These are phyloP conservation scores for Penicillium rolfsii DNA, from an alignment of 2,329 filamentous ascomycete species.

Conservation along the genomic window DNA sequence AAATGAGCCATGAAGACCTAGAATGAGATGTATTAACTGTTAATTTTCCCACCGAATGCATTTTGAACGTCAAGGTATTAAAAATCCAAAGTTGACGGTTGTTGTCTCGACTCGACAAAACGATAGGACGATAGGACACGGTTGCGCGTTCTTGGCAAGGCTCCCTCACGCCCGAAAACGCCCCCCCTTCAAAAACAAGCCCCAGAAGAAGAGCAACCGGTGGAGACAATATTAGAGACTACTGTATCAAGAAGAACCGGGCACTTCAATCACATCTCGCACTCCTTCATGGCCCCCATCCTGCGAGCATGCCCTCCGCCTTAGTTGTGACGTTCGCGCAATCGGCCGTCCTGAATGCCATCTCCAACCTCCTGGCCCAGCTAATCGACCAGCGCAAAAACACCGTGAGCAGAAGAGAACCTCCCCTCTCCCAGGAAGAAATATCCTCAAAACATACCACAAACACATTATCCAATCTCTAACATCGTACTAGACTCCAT, in stretches of 20 bases:
- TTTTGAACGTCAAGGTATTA: not conserved
- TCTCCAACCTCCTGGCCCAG: constrained; percentile 45
- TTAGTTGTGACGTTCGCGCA: constrained; percentile 42
- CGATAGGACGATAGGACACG: constrained; percentile 25
- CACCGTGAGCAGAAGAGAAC: constrained; percentile 28
- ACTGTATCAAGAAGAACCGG: not conserved
- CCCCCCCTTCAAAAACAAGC: not conserved
- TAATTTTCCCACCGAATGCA: not conserved
- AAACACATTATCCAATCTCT: not conserved
- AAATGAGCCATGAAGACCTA: constrained; percentile 2
- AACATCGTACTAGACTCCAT: constrained; percentile 53
- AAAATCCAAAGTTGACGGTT: not conserved
- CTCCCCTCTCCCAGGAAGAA: not conserved
- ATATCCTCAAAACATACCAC: not conserved
- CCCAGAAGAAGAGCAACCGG: not conserved
- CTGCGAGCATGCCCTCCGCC: constrained; percentile 32
- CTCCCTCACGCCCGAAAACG: not conserved
- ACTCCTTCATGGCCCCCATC: constrained; percentile 17
- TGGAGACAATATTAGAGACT: not conserved
- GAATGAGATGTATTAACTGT: not conserved
- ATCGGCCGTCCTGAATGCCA: constrained; percentile 42
- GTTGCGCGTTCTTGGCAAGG: constrained; percentile 26
- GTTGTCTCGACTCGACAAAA: not conserved
- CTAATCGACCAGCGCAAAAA: constrained; percentile 43
- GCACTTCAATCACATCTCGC: not conserved